Conservation (phyloP, 176 grass and related monocot species). For the Juncus inflexus region DNA sequence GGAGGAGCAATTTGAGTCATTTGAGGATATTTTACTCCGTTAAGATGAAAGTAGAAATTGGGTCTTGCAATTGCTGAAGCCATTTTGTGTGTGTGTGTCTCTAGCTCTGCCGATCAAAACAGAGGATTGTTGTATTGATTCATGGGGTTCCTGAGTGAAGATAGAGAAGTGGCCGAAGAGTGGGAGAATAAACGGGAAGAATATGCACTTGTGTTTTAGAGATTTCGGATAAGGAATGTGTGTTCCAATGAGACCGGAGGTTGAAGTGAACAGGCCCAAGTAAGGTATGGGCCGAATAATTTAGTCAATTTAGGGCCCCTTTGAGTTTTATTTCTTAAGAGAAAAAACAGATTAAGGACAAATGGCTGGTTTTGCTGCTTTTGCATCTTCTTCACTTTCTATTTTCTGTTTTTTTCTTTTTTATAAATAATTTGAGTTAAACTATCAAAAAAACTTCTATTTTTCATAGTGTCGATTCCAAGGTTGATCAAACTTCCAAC, state of each 20-base stretch:
- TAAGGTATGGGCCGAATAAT: too few species aligned
- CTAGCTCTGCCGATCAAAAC: not conserved
- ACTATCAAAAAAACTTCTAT: too few species aligned
- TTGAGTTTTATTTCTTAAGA: too few species aligned
- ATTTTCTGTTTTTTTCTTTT: too few species aligned
- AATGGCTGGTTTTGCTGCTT: too few species aligned
- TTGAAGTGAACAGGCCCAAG: too few species aligned
- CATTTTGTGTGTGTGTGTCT: constrained; percentile 24
- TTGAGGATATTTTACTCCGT: constrained; percentile 21
- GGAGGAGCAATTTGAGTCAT: constrained; percentile 9
- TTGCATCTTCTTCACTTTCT: too few species aligned
- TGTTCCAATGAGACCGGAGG: not conserved
- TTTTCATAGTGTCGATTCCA: too few species aligned
- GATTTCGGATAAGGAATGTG: constrained; percentile 51
- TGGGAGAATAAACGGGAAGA: constrained; percentile 35
- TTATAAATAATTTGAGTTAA: too few species aligned
- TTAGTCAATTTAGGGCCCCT: too few species aligned
- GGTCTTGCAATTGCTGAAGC: constrained; percentile 47
- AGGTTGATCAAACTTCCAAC: too few species aligned
- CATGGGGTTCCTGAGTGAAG: constrained; percentile 3
- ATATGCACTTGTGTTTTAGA: not conserved
- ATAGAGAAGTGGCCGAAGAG: constrained; percentile 4
- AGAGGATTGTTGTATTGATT: not conserved
- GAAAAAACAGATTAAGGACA: too few species aligned
- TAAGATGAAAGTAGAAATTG: constrained; percentile 34